Evolutionary conservation across 2,329 filamentous ascomycete genomes (phyloP).

Genomic region (Beauveria sp.): DNA sequence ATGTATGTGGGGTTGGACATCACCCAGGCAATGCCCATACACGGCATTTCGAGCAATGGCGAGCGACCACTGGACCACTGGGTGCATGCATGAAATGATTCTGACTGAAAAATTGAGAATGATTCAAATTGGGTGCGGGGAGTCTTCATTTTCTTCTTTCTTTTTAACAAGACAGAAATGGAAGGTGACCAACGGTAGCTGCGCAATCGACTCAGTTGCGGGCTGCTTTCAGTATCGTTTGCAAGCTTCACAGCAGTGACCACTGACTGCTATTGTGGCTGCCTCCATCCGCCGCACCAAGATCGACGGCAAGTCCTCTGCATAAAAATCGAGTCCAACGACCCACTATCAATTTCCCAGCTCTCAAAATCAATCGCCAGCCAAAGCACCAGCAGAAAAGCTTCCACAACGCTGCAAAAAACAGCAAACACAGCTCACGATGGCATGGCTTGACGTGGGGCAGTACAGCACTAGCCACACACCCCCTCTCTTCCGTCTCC

Average conservation of each 20-base stretch:
- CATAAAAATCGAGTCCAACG: background rate
- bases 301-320: background rate
- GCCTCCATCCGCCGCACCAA: background rate
- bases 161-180: background rate
- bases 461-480: background rate
- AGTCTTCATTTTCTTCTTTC: too few species aligned
- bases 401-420: too few species aligned
- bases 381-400: too few species aligned
- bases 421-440: too few species aligned
- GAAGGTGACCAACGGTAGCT: background rate
- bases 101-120: too few species aligned
- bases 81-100: too few species aligned
- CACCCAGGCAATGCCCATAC: background rate
- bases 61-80: background rate
- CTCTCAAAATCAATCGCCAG: background rate
- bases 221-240: background rate
- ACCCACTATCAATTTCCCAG: constrained; percentile 9
- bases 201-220: background rate
- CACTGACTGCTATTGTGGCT: background rate
- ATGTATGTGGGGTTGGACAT: background rate
- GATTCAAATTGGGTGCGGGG: background rate
- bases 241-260: background rate
- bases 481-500: background rate
- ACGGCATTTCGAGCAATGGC: background rate
- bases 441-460: too few species aligned